Evolutionary conservation across 2,329 filamentous ascomycete species (phyloP).

Genomic region (Fusarium tricinctum): DNA sequence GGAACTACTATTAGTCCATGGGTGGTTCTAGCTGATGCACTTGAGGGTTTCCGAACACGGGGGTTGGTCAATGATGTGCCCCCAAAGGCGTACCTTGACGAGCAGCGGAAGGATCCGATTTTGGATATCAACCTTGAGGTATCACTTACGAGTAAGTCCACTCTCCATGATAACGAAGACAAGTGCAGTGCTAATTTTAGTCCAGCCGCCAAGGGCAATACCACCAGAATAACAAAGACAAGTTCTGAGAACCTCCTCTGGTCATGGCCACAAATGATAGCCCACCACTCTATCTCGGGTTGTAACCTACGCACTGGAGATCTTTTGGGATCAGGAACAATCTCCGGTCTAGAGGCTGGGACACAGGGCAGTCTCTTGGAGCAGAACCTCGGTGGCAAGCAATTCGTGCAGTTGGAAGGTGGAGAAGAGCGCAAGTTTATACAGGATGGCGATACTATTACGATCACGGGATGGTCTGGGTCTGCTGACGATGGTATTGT

Average conservation of each 20-base stretch:
- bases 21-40: slow-evolving; percentile 72
- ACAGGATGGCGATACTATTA: slow-evolving; percentile 76
- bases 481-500: slow-evolving; percentile 22
- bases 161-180: rapidly evolving
- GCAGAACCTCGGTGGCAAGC: slow-evolving; percentile 78
- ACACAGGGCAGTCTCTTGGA: slow-evolving; percentile 80
- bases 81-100: slow-evolving; percentile 64
- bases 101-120: slow-evolving; percentile 60
- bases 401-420: slow-evolving; percentile 69
- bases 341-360: slow-evolving; percentile 73
- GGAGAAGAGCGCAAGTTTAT: slow-evolving; percentile 79
- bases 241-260: slow-evolving; percentile 71
- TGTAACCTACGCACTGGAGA: slow-evolving; percentile 82
- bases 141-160: slow-evolving; percentile 56
- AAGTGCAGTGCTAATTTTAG: neutral
- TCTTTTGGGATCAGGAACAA: slow-evolving; percentile 82
- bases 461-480: slow-evolving; percentile 40
- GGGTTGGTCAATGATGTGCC: slow-evolving; percentile 50
- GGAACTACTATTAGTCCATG: slow-evolving; percentile 73
- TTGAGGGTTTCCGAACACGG: slow-evolving; percentile 54
- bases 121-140: slow-evolving; percentile 58
- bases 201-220: slow-evolving; percentile 51
- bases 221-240: slow-evolving; percentile 51
- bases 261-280: slow-evolving; percentile 87
- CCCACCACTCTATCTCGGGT: slow-evolving; percentile 83